These are phyloP conservation scores for Saturnispora galanensis DNA, from an alignment of 805 yeast genomes.

Conservation along the genomic window DNA sequence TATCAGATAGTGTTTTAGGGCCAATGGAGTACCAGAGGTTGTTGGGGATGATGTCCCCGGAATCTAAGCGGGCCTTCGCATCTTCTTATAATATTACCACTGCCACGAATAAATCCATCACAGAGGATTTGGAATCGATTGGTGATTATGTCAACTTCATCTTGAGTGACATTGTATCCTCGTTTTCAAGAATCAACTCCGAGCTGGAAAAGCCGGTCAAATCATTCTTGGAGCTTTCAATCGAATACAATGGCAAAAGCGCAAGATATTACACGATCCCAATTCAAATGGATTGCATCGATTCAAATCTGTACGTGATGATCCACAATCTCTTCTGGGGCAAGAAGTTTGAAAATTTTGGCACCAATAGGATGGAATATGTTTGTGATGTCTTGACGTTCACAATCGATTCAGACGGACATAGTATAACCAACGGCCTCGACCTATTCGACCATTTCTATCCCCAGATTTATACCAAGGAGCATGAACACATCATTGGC, in stretches of 20 bases:
- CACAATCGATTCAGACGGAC: slow-evolving; percentile 23
- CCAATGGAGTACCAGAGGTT: slow-evolving; percentile 31
- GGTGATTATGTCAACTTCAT: slow-evolving; percentile 23
- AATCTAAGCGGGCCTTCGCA: slow-evolving; percentile 30
- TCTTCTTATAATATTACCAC: slow-evolving; percentile 27
- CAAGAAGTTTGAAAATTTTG: not conserved
- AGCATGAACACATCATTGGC: slow-evolving; percentile 18
- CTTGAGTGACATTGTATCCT: slow-evolving; percentile 14
- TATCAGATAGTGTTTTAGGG: slow-evolving; percentile 20
- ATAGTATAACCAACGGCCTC: slow-evolving; percentile 20
- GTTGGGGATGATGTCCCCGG: slow-evolving; percentile 29
- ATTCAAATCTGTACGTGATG: slow-evolving; percentile 24
- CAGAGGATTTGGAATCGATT: slow-evolving; percentile 22
- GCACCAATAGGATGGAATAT: slow-evolving; percentile 11
- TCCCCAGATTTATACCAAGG: slow-evolving; percentile 31
- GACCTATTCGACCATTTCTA: slow-evolving; percentile 25
- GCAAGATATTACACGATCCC: slow-evolving; percentile 22
- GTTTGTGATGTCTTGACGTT: slow-evolving; percentile 30
- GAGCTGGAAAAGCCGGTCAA: slow-evolving; percentile 12
- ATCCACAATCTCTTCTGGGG: slow-evolving; percentile 24
- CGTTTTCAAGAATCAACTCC: slow-evolving; percentile 14
- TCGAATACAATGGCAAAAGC: slow-evolving; percentile 1
- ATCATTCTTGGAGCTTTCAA: slow-evolving; percentile 11
- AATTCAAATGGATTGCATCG: slow-evolving; percentile 26
- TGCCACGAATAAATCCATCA: slow-evolving; percentile 21